These are phyloP conservation scores for Amorphotheca resinae DNA, from an alignment of 495 filamentous ascomycete genomes.

Conservation along the genomic window DNA sequence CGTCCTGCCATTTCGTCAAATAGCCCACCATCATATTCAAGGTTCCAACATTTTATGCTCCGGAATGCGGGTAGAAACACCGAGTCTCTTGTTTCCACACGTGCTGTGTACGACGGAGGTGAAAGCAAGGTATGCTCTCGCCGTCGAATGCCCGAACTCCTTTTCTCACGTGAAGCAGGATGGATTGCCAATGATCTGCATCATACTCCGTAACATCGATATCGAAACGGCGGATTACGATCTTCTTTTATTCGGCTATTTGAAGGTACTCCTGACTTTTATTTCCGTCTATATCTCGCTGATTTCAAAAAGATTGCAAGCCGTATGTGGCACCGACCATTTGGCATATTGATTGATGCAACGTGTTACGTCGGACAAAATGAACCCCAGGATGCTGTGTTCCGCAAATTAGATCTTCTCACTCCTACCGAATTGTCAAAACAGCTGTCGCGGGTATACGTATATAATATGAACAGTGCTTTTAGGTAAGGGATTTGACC, in stretches of 20 bases:
- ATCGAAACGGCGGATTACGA: conserved; percentile 46
- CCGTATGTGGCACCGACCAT: conserved; percentile 53
- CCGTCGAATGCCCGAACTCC: not conserved
- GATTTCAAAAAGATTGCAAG: conserved; percentile 40
- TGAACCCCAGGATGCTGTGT: conserved; percentile 46
- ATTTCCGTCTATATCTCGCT: conserved; percentile 4
- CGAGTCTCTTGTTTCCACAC: conserved; percentile 43
- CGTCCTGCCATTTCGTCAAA: conserved; percentile 45
- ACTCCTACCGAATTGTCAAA: conserved; percentile 44
- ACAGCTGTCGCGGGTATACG: conserved; percentile 43
- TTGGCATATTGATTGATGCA: conserved; percentile 50
- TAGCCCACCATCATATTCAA: conserved; percentile 45
- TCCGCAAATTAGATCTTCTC: conserved; percentile 42
- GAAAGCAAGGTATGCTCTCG: conserved; percentile 41
- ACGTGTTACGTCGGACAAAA: conserved; percentile 51
- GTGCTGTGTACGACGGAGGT: conserved; percentile 54
- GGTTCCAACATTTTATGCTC: conserved; percentile 60
- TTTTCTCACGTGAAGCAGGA: conserved; percentile 27
- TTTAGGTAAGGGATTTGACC: conserved; percentile 27
- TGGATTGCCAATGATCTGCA: conserved; percentile 51
- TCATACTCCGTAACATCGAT: conserved; percentile 51
- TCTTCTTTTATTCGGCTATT: conserved; percentile 47
- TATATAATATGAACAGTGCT: conserved; percentile 60
- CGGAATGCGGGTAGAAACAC: conserved; percentile 48
- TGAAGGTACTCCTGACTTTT: conserved; percentile 32